These are phyloP conservation scores for Bassia scoparia DNA, from an alignment of 148 eudicot genomes.

Conservation along the genomic window DNA sequence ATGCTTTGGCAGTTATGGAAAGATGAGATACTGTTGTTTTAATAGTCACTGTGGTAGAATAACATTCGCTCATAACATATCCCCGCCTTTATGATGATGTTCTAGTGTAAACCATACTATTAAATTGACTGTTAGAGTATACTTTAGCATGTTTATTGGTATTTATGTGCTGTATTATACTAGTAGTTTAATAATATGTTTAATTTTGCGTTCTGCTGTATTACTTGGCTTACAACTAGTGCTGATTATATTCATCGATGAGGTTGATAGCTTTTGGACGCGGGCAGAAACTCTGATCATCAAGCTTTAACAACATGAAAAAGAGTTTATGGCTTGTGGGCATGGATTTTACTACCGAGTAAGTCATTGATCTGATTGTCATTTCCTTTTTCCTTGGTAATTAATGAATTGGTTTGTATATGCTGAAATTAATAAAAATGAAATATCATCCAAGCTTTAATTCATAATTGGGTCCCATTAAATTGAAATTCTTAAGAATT, in stretches of 20 bases:
- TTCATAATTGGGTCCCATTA: too few relatives aligned
- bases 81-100: too few relatives aligned
- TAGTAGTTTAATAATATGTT: not conserved
- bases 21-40: too few relatives aligned
- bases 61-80: too few relatives aligned
- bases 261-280: constrained; percentile 95
- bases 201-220: constrained; percentile 74
- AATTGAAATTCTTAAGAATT: too few relatives aligned
- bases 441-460: too few relatives aligned
- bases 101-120: too few relatives aligned
- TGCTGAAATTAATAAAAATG: too few relatives aligned
- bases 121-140: too few relatives aligned
- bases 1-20: too few relatives aligned
- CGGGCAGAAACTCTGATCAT: constrained; percentile 68
- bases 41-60: too few relatives aligned
- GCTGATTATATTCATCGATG: constrained; percentile 94
- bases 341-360: constrained; percentile 96
- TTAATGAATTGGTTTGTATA: not conserved
- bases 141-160: too few relatives aligned
- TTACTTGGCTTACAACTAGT: constrained; percentile 89
- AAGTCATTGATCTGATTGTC: constrained; percentile 29
- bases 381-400: not conserved
- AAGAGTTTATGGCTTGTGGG: constrained; percentile 94
- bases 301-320: constrained; percentile 83
- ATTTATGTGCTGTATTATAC: not conserved